Evolutionary conservation across 2,329 filamentous ascomycete species (phyloP).

Genomic region (Colletotrichum brevisporum): DNA sequence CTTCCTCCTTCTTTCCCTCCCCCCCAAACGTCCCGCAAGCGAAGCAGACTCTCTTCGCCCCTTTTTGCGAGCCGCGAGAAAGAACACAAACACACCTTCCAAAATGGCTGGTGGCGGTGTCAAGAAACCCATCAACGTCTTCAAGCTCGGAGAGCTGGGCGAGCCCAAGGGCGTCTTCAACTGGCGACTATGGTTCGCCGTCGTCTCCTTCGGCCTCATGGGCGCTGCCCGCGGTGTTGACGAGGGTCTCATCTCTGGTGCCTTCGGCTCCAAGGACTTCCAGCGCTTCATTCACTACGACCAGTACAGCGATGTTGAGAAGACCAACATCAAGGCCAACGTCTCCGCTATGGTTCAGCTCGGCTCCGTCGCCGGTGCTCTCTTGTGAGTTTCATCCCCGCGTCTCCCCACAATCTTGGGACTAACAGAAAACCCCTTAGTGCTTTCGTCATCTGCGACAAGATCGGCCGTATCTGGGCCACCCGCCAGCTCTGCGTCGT

Average conservation of each 20-base stretch:
- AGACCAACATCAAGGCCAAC: conserved; percentile 80
- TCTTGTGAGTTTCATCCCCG: conserved; percentile 58
- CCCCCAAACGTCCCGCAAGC: background rate
- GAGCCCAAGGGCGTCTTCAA: conserved; percentile 82
- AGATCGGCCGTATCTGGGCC: conserved; percentile 74
- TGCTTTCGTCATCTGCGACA: conserved; percentile 71
- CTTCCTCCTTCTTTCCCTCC: background rate
- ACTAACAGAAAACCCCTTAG: conserved; percentile 50
- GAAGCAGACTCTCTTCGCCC: background rate
- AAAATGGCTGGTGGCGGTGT: conserved; percentile 54
- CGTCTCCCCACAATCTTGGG: background rate
- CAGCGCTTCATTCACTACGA: conserved; percentile 70
- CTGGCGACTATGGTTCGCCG: conserved; percentile 84
- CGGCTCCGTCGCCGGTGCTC: conserved; percentile 79
- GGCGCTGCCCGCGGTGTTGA: conserved; percentile 85
- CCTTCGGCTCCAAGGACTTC: conserved; percentile 77
- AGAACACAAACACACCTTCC: conserved; percentile 3
- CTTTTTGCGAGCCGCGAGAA: conserved; percentile 18
- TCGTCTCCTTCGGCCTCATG: conserved; percentile 80
- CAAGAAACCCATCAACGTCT: conserved; percentile 73
- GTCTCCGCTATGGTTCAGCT: conserved; percentile 88
- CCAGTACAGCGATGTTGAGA: conserved; percentile 64
- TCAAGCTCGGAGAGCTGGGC: conserved; percentile 73
- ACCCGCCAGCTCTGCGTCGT: conserved; percentile 69
- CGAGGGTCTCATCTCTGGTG: conserved; percentile 82